These are phyloP conservation scores for Cladophialophora bantiana DNA, from an alignment of 2,329 filamentous ascomycete species.

Conservation along the genomic window DNA sequence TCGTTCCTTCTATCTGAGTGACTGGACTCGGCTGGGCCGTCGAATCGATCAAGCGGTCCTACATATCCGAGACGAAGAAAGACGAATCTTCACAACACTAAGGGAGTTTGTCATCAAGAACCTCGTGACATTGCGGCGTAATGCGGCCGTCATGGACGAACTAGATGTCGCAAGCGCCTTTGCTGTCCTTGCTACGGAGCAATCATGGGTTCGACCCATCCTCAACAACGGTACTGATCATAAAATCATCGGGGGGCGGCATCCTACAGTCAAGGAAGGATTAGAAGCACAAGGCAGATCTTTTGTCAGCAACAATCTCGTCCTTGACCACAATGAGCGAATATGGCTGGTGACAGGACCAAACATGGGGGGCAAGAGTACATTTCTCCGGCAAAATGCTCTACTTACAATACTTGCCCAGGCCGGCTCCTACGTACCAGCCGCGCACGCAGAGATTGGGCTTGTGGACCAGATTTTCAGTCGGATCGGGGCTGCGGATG, in stretches of 20 bases:
- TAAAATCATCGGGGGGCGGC: constrained; percentile 82
- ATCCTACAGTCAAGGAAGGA: constrained; percentile 89
- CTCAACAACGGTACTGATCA: constrained; percentile 71
- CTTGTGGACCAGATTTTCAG: constrained; percentile 97
- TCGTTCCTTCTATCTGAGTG: constrained; percentile 79
- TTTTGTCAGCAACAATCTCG: constrained; percentile 87
- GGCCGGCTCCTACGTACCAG: constrained; percentile 90
- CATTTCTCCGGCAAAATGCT: constrained; percentile 93
- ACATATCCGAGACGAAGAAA: constrained; percentile 83
- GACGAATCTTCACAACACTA: constrained; percentile 76
- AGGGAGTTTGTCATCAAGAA: constrained; percentile 79
- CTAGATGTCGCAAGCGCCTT: constrained; percentile 90
- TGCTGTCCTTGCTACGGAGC: constrained; percentile 77
- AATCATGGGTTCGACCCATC: constrained; percentile 74
- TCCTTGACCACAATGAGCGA: constrained; percentile 77
- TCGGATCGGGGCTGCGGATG: constrained; percentile 91
- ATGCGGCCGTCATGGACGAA: constrained; percentile 90
- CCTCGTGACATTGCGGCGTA: constrained; percentile 83
- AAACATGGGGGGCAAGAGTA: constrained; percentile 99
- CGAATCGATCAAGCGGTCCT: constrained; percentile 78
- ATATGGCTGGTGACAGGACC: constrained; percentile 76
- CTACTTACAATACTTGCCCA: constrained; percentile 93
- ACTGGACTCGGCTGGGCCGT: constrained; percentile 83
- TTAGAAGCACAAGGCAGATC: constrained; percentile 78
- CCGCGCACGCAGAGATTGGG: constrained; percentile 82